Percentiles rank a stretch among this genome's conserved stretches.
phyloP scores from a whole-genome alignment of 2,329 filamentous ascomycete species.

The Fusarium oligoseptatum region DNA sequence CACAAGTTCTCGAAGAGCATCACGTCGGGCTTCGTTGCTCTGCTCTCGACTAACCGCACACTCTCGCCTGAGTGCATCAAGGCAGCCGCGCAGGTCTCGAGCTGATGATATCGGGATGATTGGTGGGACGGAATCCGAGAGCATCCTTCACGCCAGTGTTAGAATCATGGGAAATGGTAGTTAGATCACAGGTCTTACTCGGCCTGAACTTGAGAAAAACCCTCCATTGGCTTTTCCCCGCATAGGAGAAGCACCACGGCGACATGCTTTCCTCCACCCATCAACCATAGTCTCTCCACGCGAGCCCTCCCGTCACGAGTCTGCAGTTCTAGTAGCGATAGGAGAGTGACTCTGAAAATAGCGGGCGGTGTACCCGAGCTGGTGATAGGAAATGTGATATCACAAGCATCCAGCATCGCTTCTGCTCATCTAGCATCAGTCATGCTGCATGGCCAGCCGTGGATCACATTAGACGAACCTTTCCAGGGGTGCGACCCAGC shows the following conservation, averaged over 20 bases:
- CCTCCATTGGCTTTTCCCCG: conserved; percentile 47
- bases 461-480: conserved; percentile 39
- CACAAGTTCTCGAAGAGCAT: conserved; percentile 26
- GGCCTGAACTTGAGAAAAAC: conserved; percentile 58
- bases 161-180: background rate
- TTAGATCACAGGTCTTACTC: conserved; percentile 50
- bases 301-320: conserved; percentile 47
- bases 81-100: conserved; percentile 51
- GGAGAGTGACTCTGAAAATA: conserved; percentile 56
- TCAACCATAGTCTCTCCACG: conserved; percentile 56
- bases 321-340: conserved; percentile 55
- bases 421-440: conserved; percentile 51
- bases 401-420: conserved; percentile 57
- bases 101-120: conserved; percentile 58
- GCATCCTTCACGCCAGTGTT: conserved; percentile 46
- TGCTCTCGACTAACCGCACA: background rate
- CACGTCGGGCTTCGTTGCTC: background rate
- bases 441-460: background rate
- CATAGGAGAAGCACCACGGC: conserved; percentile 62
- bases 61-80: conserved; percentile 56
- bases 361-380: background rate
- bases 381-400: conserved; percentile 58
- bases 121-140: conserved; percentile 51
- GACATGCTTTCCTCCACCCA: conserved; percentile 56
- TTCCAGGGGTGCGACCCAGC: conserved; percentile 39